Evolutionary conservation across 495 filamentous ascomycete genomes (phyloP).

Genomic region (Hapsidospora chrysogenum): DNA sequence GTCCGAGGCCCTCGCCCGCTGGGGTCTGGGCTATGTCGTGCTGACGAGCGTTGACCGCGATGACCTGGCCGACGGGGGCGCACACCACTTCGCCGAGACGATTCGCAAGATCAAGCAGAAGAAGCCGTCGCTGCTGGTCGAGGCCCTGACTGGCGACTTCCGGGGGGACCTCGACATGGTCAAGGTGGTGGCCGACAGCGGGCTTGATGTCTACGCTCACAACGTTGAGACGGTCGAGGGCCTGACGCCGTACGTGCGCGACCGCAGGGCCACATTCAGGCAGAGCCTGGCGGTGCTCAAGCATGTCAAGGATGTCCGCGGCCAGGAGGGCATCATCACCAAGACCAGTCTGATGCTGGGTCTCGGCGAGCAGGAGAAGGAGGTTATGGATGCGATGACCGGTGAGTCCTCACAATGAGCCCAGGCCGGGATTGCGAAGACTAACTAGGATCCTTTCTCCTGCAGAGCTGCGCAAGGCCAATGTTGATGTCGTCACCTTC

Average conservation of each 20-base stretch:
- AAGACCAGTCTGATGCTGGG: constrained; percentile 98
- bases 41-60: constrained; percentile 88
- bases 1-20: constrained; percentile 78
- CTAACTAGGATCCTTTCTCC: too few relatives aligned
- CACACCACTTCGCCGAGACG: constrained; percentile 84
- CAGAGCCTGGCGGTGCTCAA: constrained; percentile 69
- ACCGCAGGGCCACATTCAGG: constrained; percentile 77
- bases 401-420: constrained; percentile 30
- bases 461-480: constrained; percentile 51
- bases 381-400: constrained; percentile 63
- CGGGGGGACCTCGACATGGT: constrained; percentile 72
- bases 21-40: constrained; percentile 93
- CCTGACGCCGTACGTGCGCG: constrained; percentile 74
- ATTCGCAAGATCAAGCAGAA: constrained; percentile 89
- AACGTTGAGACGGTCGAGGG: constrained; percentile 93
- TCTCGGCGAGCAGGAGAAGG: constrained; percentile 80
- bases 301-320: constrained; percentile 58
- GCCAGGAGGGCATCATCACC: constrained; percentile 57
- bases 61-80: constrained; percentile 77
- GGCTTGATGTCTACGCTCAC: constrained; percentile 91
- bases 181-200: constrained; percentile 60
- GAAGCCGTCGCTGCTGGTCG: constrained; percentile 70
- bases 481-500: constrained; percentile 92
- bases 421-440: too few relatives aligned
- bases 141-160: constrained; percentile 88